Conservation (phyloP, 192 early-diverging fungal species). For the Paraglomus brasilianum region DNA sequence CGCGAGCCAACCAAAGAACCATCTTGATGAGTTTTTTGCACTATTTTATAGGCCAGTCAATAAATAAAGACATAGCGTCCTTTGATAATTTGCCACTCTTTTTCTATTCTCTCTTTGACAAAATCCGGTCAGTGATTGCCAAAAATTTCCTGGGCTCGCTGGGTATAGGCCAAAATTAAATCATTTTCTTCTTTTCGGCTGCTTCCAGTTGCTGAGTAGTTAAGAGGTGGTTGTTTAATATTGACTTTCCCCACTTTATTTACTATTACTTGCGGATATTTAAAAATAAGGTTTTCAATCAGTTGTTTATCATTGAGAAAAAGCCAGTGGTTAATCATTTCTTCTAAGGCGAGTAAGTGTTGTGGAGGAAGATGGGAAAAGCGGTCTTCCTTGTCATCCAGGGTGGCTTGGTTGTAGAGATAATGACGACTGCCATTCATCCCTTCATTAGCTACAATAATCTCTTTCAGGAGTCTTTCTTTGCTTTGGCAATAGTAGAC, state of each 20-base stretch:
- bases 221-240: too few relatives aligned
- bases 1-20: conserved; percentile 5
- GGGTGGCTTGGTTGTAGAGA: background rate
- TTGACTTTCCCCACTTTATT: background rate
- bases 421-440: background rate
- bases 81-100: conserved; percentile 1
- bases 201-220: too few relatives aligned
- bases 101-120: conserved; percentile 1
- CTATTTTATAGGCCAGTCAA: background rate
- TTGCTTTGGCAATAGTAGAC: background rate
- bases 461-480: background rate
- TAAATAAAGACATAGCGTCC: background rate
- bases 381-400: background rate
- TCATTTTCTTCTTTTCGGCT: background rate
- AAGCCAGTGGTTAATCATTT: background rate
- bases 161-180: background rate
- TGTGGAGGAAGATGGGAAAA: background rate
- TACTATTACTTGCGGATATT: background rate
- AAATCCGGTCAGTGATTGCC: background rate
- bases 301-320: background rate
- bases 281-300: conserved; percentile 9
- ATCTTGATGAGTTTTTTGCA: conserved; percentile 13
- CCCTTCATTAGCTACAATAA: conserved; percentile 1
- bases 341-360: background rate
- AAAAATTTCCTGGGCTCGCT: background rate